Conservation (phyloP, 345 rosid species). For the Aquilaria yunnanensis region DNA sequence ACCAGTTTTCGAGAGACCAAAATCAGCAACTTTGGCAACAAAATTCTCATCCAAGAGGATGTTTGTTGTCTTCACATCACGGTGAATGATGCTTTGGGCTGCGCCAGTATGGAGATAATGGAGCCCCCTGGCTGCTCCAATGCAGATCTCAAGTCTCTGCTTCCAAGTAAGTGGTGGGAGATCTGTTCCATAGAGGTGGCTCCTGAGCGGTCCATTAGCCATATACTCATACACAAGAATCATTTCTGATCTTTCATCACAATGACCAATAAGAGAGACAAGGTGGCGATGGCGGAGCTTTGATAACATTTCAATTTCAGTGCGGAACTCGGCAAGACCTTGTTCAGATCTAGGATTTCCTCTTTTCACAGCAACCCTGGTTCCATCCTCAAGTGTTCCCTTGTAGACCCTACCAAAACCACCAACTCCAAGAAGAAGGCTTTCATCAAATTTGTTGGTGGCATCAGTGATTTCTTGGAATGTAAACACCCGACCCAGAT, state of each 20-base stretch:
- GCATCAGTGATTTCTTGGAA: conserved; percentile 93
- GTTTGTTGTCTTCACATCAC: conserved; percentile 97
- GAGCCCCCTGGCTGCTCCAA: conserved; percentile 95
- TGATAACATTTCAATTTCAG: conserved; percentile 96
- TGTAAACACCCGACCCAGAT: conserved; percentile 74
- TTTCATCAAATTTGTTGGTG: conserved; percentile 89
- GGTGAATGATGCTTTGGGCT: conserved; percentile 92
- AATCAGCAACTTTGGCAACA: conserved; percentile 97
- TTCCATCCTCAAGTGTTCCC: conserved; percentile 89
- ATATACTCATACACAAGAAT: conserved; percentile 90
- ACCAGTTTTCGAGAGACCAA: conserved; percentile 94
- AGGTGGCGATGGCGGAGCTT: conserved; percentile 97
- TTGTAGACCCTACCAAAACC: conserved; percentile 95
- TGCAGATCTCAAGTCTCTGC: conserved; percentile 95
- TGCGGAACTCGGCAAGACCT: conserved; percentile 96
- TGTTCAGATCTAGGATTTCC: conserved; percentile 99
- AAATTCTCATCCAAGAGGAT: conserved; percentile 89
- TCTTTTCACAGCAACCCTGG: conserved; percentile 88
- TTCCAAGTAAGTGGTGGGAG: conserved; percentile 84
- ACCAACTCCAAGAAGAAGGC: conserved; percentile 87
- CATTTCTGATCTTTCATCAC: conserved; percentile 97
- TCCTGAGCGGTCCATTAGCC: conserved; percentile 98
- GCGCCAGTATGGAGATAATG: conserved; percentile 99
- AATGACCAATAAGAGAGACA: conserved; percentile 95
- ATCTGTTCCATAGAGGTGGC: conserved; percentile 93